phyloP scores from a whole-genome alignment of 345 rosid species.

The Aethionema arabicum region DNA sequence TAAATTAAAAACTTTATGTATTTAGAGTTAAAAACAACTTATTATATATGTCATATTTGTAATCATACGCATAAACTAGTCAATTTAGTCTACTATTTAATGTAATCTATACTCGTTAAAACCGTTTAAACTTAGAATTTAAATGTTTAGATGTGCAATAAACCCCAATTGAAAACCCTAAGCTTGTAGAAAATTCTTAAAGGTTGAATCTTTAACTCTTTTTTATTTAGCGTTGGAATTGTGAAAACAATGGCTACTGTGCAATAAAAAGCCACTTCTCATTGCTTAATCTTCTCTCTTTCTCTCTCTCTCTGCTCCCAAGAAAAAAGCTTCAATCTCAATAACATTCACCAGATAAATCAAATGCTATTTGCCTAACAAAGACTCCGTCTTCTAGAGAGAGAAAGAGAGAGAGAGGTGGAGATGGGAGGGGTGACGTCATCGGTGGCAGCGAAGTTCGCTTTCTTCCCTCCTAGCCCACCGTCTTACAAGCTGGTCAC shows the following conservation, averaged over 20 bases:
- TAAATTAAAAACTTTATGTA: neutral
- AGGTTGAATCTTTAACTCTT: too few species aligned
- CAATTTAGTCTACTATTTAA: too few species aligned
- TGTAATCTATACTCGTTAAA: too few species aligned
- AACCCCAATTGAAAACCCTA: too few species aligned
- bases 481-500: constrained; percentile 79
- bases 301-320: constrained; percentile 27
- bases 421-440: constrained; percentile 94
- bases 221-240: constrained; percentile 6
- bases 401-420: constrained; percentile 7
- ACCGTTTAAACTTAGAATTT: too few species aligned
- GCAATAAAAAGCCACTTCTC: constrained; percentile 15
- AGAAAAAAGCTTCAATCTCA: constrained; percentile 37
- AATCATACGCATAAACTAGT: too few species aligned
- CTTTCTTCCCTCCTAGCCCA: constrained; percentile 95
- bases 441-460: constrained; percentile 96
- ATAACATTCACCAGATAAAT: constrained; percentile 8
- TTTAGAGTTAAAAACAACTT: neutral
- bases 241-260: constrained; percentile 9
- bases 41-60: too few species aligned
- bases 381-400: neutral
- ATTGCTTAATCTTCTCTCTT: neutral
- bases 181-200: too few species aligned
- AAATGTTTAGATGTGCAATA: too few species aligned
- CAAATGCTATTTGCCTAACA: constrained; percentile 16